These are phyloP conservation scores for Hypoxylon cercidicola DNA, from an alignment of 495 filamentous ascomycete species.

Conservation along the genomic window DNA sequence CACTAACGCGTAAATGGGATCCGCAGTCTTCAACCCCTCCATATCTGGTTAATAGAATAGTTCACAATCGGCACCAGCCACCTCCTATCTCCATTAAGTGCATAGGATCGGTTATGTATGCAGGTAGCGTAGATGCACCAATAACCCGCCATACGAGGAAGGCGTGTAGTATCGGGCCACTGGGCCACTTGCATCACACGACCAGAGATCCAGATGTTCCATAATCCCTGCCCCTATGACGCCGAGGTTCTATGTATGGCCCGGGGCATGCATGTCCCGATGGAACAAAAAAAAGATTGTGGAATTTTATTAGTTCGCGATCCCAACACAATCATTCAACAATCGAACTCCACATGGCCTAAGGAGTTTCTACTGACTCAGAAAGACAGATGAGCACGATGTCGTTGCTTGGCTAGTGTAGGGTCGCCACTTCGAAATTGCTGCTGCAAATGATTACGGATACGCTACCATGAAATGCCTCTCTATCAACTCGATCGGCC, in stretches of 20 bases:
- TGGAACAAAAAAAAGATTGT: slow-evolving; percentile 28
- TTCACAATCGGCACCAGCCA: neutral
- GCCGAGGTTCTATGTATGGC: slow-evolving; percentile 35
- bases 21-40: neutral
- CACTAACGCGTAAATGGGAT: slow-evolving; percentile 37
- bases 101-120: neutral
- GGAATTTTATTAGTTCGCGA: slow-evolving; percentile 37
- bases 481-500: slow-evolving; percentile 42
- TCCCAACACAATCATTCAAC: slow-evolving; percentile 44
- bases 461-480: slow-evolving; percentile 46
- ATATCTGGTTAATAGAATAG: neutral
- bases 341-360: slow-evolving; percentile 15
- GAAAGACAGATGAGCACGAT: slow-evolving; percentile 30
- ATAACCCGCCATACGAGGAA: neutral
- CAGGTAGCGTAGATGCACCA: no score
- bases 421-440: slow-evolving; percentile 8
- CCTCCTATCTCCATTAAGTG: neutral
- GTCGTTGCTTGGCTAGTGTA: slow-evolving; percentile 18
- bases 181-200: slow-evolving; percentile 27
- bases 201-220: slow-evolving; percentile 18
- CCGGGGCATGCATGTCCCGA: slow-evolving; percentile 28
- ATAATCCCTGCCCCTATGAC: slow-evolving; percentile 42
- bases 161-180: slow-evolving; percentile 2
- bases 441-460: slow-evolving; percentile 28
- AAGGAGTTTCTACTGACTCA: slow-evolving; percentile 3